phyloP scores from a whole-genome alignment of 352 stramenopile species.

The Stephanocyclus meneghinianus region DNA sequence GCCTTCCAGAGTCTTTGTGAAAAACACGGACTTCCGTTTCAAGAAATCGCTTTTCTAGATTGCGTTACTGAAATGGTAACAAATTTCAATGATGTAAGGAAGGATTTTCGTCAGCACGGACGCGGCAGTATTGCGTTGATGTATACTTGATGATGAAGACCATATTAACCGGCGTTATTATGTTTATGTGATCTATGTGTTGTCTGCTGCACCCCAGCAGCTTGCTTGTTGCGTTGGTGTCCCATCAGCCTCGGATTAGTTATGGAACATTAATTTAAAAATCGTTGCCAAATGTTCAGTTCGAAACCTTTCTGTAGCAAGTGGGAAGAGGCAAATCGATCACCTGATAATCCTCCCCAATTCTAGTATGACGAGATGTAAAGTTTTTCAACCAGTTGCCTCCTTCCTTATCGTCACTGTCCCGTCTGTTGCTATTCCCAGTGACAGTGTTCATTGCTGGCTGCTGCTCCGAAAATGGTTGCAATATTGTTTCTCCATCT shows the following conservation, averaged over 20 bases:
- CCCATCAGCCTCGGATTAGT: too few species aligned
- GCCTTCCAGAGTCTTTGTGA: slow-evolving; percentile 16
- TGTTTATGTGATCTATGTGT: background rate
- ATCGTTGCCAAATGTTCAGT: background rate
- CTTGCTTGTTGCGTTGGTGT: background rate
- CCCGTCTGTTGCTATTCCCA: background rate
- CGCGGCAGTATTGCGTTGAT: slow-evolving; percentile 28
- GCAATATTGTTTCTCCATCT: background rate
- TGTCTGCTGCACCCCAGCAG: background rate
- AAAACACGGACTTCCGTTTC: slow-evolving; percentile 29
- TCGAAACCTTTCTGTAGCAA: background rate
- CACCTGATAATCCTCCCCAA: slow-evolving; percentile 36
- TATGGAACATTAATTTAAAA: background rate
- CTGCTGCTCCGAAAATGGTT: background rate
- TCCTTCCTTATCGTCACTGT: slow-evolving; percentile 7
- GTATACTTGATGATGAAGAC: slow-evolving; percentile 6
- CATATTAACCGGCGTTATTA: background rate
- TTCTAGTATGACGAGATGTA: slow-evolving; percentile 24
- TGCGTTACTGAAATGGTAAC: slow-evolving; percentile 31
- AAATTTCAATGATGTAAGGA: slow-evolving; percentile 37
- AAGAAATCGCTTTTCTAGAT: slow-evolving; percentile 30
- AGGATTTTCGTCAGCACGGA: slow-evolving; percentile 30
- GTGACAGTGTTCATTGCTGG: background rate
- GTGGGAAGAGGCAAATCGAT: slow-evolving; percentile 24
- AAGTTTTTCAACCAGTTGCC: slow-evolving; percentile 30